Evolutionary conservation across 768 basidiomycete genomes (phyloP).

Genomic region (Multifurca ochricompacta): DNA sequence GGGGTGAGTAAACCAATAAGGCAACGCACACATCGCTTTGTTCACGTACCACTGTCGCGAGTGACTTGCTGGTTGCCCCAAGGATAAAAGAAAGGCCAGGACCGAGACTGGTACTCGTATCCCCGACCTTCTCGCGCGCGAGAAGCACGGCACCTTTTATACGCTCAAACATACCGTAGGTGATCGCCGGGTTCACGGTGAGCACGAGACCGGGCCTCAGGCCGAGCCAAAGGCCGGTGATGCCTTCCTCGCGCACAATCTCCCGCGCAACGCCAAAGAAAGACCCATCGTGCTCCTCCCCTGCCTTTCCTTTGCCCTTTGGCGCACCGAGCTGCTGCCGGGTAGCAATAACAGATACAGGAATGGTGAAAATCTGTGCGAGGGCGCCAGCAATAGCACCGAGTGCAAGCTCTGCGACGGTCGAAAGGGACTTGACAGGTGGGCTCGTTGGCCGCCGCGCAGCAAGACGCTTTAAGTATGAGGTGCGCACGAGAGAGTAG

Average conservation of each 20-base stretch:
- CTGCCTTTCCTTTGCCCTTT: slow-evolving; percentile 17
- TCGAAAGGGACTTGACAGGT: slow-evolving; percentile 57
- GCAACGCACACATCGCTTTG: neutral
- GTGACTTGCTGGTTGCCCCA: slow-evolving; percentile 90
- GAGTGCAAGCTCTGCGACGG: slow-evolving; percentile 72
- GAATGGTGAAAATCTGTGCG: slow-evolving; percentile 97
- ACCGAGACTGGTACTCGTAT: slow-evolving; percentile 48
- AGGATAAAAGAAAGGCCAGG: slow-evolving; percentile 75
- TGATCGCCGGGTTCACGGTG: slow-evolving; percentile 96
- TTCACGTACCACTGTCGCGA: slow-evolving; percentile 82
- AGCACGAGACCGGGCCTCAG: slow-evolving; percentile 89
- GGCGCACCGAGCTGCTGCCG: slow-evolving; percentile 82
- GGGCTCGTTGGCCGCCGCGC: slow-evolving; percentile 52
- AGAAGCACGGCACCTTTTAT: slow-evolving; percentile 68
- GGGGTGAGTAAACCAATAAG: neutral
- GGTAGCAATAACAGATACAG: slow-evolving; percentile 95
- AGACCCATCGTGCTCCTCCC: slow-evolving; percentile 46
- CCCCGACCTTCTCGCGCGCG: slow-evolving; percentile 39
- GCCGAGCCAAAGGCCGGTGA: slow-evolving; percentile 87
- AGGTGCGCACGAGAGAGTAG: slow-evolving; percentile 82
- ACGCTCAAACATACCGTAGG: slow-evolving; percentile 91
- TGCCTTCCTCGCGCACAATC: slow-evolving; percentile 84
- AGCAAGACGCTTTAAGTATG: slow-evolving; percentile 68
- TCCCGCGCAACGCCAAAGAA: slow-evolving; percentile 75
- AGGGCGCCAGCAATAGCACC: slow-evolving; percentile 91